These are phyloP conservation scores for Chamaecyparis obtusa DNA, from an alignment of 75 land plant genomes.

Conservation along the genomic window DNA sequence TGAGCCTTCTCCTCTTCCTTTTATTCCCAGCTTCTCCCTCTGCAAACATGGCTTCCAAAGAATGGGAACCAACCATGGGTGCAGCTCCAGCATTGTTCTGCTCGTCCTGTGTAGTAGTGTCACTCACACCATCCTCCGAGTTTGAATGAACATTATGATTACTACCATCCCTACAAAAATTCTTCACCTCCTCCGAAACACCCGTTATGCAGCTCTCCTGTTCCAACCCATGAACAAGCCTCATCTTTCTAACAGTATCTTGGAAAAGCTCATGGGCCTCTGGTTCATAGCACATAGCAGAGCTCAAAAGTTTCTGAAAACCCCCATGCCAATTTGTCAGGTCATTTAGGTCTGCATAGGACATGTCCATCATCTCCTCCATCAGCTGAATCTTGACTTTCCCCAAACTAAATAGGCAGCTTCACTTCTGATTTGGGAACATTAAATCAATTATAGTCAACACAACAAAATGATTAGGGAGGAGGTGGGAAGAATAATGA, in stretches of 20 bases:
- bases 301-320: slow-evolving; percentile 6
- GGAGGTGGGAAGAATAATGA: slow-evolving; percentile 6
- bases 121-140: slow-evolving; percentile 5
- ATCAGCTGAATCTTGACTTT: neutral
- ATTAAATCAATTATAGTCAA: neutral
- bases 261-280: neutral
- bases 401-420: neutral
- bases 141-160: neutral
- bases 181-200: neutral
- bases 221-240: neutral
- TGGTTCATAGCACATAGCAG: neutral
- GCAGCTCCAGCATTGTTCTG: neutral
- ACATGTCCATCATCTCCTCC: neutral
- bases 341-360: neutral
- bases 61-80: neutral
- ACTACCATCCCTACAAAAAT: neutral
- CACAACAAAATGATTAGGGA: slow-evolving; percentile 7
- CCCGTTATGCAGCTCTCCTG: neutral
- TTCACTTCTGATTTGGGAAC: neutral
- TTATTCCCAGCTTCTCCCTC: neutral
- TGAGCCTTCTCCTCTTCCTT: slow-evolving; percentile 39
- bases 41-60: neutral
- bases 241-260: neutral
- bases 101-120: slow-evolving; percentile 9
- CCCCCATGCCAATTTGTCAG: neutral